A percentile compares a stretch with the other conserved stretches of the same genome.
Conservation (phyloP, 352 stramenopile species). For the Elongisporangium senticosum region DNA sequence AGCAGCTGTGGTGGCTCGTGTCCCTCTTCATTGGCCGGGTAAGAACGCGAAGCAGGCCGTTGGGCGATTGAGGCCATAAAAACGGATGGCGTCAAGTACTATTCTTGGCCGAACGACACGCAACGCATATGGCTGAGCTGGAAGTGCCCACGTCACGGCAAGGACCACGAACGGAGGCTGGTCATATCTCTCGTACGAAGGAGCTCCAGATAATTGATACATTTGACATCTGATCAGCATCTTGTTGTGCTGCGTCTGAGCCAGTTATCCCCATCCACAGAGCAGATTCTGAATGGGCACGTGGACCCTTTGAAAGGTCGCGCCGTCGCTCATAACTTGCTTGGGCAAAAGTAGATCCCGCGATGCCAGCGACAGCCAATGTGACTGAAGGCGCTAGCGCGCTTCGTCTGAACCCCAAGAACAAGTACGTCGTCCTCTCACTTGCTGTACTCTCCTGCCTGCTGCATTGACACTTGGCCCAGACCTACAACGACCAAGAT, state of each 20-base stretch:
- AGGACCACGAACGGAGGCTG: too few species aligned
- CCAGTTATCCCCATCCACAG: too few species aligned
- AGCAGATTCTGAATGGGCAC: background rate
- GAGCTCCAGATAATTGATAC: too few species aligned
- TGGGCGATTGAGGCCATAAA: background rate
- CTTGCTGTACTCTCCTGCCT: background rate
- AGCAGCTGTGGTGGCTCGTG: background rate
- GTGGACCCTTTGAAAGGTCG: background rate
- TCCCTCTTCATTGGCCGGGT: background rate
- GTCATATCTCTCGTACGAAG: too few species aligned
- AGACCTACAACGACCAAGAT: conserved; percentile 77
- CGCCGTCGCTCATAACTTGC: background rate
- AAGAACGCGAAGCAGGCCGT: background rate
- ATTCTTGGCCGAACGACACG: too few species aligned
- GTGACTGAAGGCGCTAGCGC: conserved; percentile 33
- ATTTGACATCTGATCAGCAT: too few species aligned
- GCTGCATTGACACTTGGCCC: background rate
- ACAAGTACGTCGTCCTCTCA: conserved; percentile 22
- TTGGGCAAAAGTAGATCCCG: background rate
- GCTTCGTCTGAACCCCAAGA: conserved; percentile 56
- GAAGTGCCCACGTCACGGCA: too few species aligned
- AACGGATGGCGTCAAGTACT: too few species aligned
- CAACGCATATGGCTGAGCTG: too few species aligned
- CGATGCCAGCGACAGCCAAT: conserved; percentile 32
- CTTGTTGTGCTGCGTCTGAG: too few species aligned